Evolutionary conservation across 371 early-diverging fungal genomes (phyloP).

Genomic region (Umbelopsis sp.): DNA sequence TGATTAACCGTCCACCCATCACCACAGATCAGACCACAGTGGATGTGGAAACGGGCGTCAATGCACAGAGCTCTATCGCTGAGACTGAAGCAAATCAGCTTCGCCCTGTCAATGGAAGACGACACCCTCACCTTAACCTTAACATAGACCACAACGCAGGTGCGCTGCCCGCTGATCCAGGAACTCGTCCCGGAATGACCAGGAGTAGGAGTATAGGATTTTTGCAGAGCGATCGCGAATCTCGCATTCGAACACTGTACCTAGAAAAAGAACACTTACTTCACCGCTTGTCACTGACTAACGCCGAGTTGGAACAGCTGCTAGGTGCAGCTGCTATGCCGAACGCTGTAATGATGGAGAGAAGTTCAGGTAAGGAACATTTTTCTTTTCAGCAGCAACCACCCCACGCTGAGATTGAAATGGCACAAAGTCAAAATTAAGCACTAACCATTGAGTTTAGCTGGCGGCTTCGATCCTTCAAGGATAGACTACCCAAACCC

Average conservation of each 20-base stretch:
- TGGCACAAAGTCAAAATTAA: no score
- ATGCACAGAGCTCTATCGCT: background rate
- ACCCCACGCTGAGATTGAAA: no score
- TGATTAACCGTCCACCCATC: background rate
- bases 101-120: background rate
- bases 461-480: no score
- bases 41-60: background rate
- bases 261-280: conserved; percentile 13
- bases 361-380: background rate
- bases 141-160: background rate
- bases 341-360: background rate
- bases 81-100: background rate
- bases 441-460: no score
- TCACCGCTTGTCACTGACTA: conserved; percentile 2
- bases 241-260: conserved; percentile 8
- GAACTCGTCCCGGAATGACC: background rate
- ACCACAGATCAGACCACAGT: background rate
- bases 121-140: background rate
- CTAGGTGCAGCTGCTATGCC: background rate
- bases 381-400: no score
- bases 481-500: background rate
- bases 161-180: background rate
- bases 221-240: conserved; percentile 3
- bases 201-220: background rate
- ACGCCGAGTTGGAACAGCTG: background rate